Evolutionary conservation across 1,284 basidiomycete species (phyloP), one percentile per base, ranked within the genome.

Genomic region (Mycena citricolor): DNA sequence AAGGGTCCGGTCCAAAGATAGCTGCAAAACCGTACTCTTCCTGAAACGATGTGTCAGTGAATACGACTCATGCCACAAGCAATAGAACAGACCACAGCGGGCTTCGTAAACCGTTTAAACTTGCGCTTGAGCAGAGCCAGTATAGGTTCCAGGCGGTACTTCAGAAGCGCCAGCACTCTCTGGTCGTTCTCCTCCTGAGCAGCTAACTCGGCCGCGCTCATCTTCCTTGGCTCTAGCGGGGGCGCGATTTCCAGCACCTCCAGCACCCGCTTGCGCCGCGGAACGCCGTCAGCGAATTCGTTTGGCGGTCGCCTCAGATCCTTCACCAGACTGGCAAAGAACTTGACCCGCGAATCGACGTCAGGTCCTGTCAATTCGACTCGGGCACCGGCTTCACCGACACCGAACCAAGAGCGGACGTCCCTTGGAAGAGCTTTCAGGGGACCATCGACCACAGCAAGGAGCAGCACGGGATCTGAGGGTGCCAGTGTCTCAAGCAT

Each of bases 351-450:
- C 55, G 90, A 81, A 6, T 69, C 61, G 28, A 63, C 35, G 1
- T 61, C 67, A 0, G 91, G 87, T 1, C 59, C 29, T 0, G 62
- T 54, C 8, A 98, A 69, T 31, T 74, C 68, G 8, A 97, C 74
- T 19, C 88, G 81, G 24, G 43, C 51, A 54, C 88, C 90, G n/a
- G n/a, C n/a, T 36, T 82, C 78, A 3, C 73, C 76, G 4, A 81
- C 70, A 0, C 95, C 95, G 59, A 99, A 99, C 97, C 97, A 99
- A 1, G 77, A 71, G 29, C 83, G 80, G 13, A 99, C 90, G 55
- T 99, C 97, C 0, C 68, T 64, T 0, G 94, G 91, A 0, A 99
- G 69, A 3, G 82, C 73, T 2, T 68, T 59, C 53, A 90, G 80
- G 0, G 77, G 65, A 0, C 86, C 90, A 52, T 99, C 94, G 5